Conservation (phyloP, 225 moss, liverwort and hornwort genomes). For the Bryoerythrophyllum caledonicum region DNA sequence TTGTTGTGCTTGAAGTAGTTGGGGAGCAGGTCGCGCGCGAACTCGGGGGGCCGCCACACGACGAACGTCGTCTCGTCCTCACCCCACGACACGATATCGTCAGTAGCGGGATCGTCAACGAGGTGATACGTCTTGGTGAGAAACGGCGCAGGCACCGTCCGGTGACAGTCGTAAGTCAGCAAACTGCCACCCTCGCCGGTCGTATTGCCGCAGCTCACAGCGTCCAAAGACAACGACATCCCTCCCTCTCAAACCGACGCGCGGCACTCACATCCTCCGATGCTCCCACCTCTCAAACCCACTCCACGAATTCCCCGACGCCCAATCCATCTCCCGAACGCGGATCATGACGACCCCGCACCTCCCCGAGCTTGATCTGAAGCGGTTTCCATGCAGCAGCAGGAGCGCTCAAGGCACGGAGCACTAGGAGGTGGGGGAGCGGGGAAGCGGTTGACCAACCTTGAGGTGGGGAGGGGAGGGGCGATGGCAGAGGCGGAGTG, state of each 20-base stretch:
- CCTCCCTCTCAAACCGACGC: neutral
- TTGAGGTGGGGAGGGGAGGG: conserved; percentile 12
- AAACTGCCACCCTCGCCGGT: conserved; percentile 64
- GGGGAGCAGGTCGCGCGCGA: conserved; percentile 78
- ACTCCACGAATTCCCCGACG: conserved; percentile 16
- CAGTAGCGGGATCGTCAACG: conserved; percentile 79
- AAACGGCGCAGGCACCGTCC: conserved; percentile 80
- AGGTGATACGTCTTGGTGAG: conserved; percentile 82
- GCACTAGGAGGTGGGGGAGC: conserved; percentile 20
- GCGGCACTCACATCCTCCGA: conserved; percentile 3
- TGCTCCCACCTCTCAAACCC: conserved; percentile 1
- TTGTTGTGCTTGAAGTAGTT: conserved; percentile 96
- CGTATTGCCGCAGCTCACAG: conserved; percentile 36
- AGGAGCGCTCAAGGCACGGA: conserved; percentile 39
- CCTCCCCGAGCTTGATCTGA: too few species aligned
- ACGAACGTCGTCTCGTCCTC: conserved; percentile 78
- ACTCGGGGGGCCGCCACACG: conserved; percentile 88
- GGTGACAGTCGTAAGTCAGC: conserved; percentile 70
- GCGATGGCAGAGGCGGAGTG: neutral
- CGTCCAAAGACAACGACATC: conserved; percentile 76
- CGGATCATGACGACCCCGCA: neutral
- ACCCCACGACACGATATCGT: conserved; percentile 85
- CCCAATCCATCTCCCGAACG: neutral
- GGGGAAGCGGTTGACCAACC: conserved; percentile 42
- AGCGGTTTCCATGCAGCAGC: too few species aligned